Conservation (phyloP, 2,329 filamentous ascomycete genomes). For the Amesomyces nigricolor region DNA sequence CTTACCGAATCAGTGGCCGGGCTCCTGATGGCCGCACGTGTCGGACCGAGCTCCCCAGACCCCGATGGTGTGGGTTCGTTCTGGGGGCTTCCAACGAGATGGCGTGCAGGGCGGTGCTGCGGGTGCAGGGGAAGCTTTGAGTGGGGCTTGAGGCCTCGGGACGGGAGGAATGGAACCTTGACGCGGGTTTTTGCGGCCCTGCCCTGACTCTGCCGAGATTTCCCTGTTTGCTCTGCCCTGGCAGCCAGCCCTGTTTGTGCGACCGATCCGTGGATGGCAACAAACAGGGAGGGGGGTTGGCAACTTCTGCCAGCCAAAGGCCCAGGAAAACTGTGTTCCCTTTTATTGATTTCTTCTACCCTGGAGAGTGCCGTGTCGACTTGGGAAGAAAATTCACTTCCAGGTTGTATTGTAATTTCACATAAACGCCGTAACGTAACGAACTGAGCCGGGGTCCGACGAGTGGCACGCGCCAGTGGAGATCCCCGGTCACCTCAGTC, state of each 20-base stretch:
- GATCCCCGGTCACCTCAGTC: not conserved
- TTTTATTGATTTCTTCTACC: too few relatives aligned
- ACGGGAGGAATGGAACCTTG: not conserved
- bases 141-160: conserved; percentile 3
- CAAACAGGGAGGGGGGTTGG: too few relatives aligned
- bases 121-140: not conserved
- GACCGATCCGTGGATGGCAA: too few relatives aligned
- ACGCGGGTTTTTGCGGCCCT: conserved; percentile 1
- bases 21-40: not conserved
- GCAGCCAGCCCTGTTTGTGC: too few relatives aligned
- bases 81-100: not conserved
- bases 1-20: not conserved
- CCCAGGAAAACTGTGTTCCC: too few relatives aligned
- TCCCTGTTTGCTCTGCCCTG: too few relatives aligned
- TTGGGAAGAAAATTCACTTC: too few relatives aligned
- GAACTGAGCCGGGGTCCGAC: not conserved
- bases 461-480: too few relatives aligned
- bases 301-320: too few relatives aligned
- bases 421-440: not conserved
- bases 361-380: too few relatives aligned
- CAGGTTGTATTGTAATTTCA: not conserved
- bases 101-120: not conserved
- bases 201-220: not conserved
- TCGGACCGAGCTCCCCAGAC: not conserved
- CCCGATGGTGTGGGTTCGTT: conserved; percentile 1